Evolutionary conservation across 768 basidiomycete species (phyloP), one percentile per base, ranked within the genome.

Genomic region (Russula sp.): DNA sequence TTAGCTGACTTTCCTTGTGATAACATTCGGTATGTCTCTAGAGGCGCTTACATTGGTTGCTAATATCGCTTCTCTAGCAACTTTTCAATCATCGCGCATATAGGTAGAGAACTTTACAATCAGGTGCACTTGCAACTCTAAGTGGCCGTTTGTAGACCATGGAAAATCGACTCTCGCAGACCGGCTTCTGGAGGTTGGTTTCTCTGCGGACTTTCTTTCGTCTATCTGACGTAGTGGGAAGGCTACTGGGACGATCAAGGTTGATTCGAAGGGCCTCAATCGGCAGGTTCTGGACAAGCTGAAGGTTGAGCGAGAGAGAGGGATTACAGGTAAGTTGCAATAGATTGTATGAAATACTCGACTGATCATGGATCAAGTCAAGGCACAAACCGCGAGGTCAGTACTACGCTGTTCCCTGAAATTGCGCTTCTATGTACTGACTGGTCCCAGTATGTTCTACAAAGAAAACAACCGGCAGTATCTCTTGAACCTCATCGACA

Each of bases 51-150:
- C 8, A 57, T 50, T 54, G 20, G 26, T 28, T 56, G 16, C 18
- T 53, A 20, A 51, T 26, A 26, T 28, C 22, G n/a, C 10, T 11
- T 20, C 16, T 53, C 13, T 59, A 90, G 89, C 59, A 98, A 98
- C 74, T 94, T 98, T 74, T 95, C 94, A 11, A 94, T 98, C 69
- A 96, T 98, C 72, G 94, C 94, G 1, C 95, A 98, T 74, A 97
- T 97, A 69, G 94, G 93, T 87, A 71, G 60, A 73, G 65, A 16
- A n/a, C 49, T 34, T 59, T 46, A 30, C 62, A 16, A 5, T 18
- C 34, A 7, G 30, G 34, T 51, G 46, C 42, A 14, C 22, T n/a
- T 14, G 9, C 30, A 11, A 3, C 22, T 46, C 56, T 64, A 9
- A 61, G 57, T 13, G 55, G 38, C 34, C 61, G 57, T 20, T 40